Base-by-base conservation (phyloP, 2,329 filamentous ascomycete genomes). In the Emergomyces pasteurianus region DNA sequence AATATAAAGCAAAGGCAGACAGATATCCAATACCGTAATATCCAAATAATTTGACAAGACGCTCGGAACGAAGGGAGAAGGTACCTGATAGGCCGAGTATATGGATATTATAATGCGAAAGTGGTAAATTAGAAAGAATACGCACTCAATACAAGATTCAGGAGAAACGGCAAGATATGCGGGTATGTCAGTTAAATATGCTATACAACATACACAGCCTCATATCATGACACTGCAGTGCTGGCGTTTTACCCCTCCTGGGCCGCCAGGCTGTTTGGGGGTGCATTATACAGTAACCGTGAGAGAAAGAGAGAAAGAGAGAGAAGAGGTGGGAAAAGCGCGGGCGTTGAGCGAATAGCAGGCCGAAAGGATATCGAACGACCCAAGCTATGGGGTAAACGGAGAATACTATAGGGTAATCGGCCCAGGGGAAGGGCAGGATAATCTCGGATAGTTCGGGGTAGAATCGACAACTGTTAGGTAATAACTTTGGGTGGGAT, bases 391-490 rank as follows among this genome's bases (percentile, higher is more conserved):
- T 43, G 42, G 42, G n/a, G n/a, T 12, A 49, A 49, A 9, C 34
- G 31, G 10, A 36, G 34, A 26, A 49, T 3, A 26, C 23, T 7
- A n/a, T n/a, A 49, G 46, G n/a, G 18, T n/a, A 21, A 43, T 43
- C 14, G n/a, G 16, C 5, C 46, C 1, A 26, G 46, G 28, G 16
- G 31, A 36, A 47, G n/a, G 31, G 7, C 18, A 18, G 59, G 59
- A 53, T 61, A 61, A 21, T 2, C 21, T 46, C 34, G 59, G 59
- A 58, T 58, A 61, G 12, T 31, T 2, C 43, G 26, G 59, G 59
- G 38, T 52, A 46, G 54, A 31, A 16, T 40, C 28, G 52, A 40
- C 40, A 18, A 36, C 7, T 14, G 47, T 18, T 26, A 50, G 10
- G 23, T 23, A 31, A 50, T n/a, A n/a, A n/a, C n/a, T n/a, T n/a